Base-by-base conservation (phyloP, 176 grass and related monocot species). In the Hsuehochloa calcarea region DNA sequence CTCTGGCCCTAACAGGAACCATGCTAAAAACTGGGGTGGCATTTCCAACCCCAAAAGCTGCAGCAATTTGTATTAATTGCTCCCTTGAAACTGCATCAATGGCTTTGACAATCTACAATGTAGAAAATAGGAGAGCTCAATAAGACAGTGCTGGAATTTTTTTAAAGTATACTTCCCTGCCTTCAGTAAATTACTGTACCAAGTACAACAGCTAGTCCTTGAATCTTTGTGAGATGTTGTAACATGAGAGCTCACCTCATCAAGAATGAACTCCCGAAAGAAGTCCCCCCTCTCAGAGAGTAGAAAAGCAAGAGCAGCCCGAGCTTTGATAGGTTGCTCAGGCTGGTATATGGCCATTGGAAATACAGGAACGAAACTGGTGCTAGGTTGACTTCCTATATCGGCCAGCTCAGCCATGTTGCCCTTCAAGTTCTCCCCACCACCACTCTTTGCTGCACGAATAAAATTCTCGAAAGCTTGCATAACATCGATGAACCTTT, bases 401-500 rank as follows among this genome's bases (percentile, higher is more conserved):
- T 82, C 80, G 87, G 85, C 93, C 35, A 98, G 86, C 74, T 68
- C 91, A 55, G 96, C 96, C 96, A 95, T 98, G 68, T 87, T 92
- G 83, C 96, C 93, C 74, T 93, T 89, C 85, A 98, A 80, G 67
- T 93, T 75, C 67, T 98, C 93, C 72, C 93, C 96, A 25, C 96
- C 96, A 37, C 96, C 96, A 17, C 93, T 98, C 86, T 95, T 98
- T 69, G 93, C 96, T 34, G 96, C 93, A 61, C 62, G 88, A 75
- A 98, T 93, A 65, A 98, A 98, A 84, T 92, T 98, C 74, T 98
- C 96, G 29, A 98, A 98, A 65, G 96, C 96, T 92, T 98, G 89
- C 96, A 98, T 98, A 10, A 98, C 91, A 90, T 98, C 93, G 47
- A 98, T 98, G 84, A 98, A 98, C 81, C 96, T 95, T 59, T 98